Percentiles rank a stretch among this genome's conserved stretches.
Conservation (phyloP, 106 monocot species). For the Platanthera guangdongensis region DNA sequence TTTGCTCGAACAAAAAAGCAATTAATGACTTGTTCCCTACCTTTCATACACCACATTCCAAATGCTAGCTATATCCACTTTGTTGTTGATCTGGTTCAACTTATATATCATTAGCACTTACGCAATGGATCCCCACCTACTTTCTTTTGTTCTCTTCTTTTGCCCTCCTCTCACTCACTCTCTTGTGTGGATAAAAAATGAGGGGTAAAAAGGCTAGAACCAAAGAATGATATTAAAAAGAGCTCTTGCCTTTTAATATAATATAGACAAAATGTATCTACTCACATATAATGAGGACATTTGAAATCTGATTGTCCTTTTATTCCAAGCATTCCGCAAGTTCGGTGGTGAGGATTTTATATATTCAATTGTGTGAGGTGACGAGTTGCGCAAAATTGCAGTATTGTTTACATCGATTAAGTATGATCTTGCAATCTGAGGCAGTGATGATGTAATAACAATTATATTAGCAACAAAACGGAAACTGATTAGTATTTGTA, state of each 20-base stretch:
- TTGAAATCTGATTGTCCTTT: not conserved
- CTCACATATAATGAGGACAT: not conserved
- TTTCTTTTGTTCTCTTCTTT: too few relatives aligned
- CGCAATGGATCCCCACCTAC: too few relatives aligned
- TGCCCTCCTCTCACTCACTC: too few relatives aligned
- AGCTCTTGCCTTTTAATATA: too few relatives aligned
- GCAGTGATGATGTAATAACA: not conserved
- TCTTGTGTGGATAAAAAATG: too few relatives aligned
- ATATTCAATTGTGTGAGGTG: not conserved
- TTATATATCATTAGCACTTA: not conserved
- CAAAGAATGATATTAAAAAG: too few relatives aligned
- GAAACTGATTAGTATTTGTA: too few relatives aligned
- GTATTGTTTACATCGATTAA: not conserved
- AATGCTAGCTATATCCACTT: not conserved
- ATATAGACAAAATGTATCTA: not conserved
- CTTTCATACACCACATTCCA: not conserved
- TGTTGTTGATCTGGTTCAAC: not conserved
- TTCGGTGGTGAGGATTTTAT: not conserved
- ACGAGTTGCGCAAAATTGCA: not conserved
- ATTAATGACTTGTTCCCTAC: not conserved
- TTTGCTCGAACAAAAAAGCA: too few relatives aligned
- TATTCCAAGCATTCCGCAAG: not conserved
- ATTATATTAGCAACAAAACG: too few relatives aligned
- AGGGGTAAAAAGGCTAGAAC: too few relatives aligned
- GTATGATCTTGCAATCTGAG: not conserved